Evolutionary conservation across 768 basidiomycete species (phyloP).

Genomic region (Boletus sp.): DNA sequence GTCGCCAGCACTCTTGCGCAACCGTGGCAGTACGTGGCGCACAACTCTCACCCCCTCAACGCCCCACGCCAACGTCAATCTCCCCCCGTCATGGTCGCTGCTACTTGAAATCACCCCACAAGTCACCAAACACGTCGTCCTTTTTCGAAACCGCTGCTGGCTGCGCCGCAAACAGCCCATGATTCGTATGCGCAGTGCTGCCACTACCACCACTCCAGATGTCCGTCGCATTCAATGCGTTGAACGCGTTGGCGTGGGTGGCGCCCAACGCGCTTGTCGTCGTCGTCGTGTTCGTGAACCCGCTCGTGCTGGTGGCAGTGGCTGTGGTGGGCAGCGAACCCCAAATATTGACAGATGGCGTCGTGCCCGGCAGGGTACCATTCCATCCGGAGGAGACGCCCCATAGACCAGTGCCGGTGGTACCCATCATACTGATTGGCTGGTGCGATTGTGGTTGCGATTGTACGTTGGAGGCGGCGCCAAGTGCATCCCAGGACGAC

Average conservation of each 20-base stretch:
- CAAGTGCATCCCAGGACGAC: slow-evolving; percentile 27
- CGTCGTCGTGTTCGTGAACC: background rate
- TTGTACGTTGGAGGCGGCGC: background rate
- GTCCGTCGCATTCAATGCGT: slow-evolving; percentile 42
- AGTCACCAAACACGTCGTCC: slow-evolving; percentile 78
- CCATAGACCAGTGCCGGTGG: slow-evolving; percentile 57
- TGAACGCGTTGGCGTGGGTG: slow-evolving; percentile 3
- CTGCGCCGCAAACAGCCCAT: slow-evolving; percentile 31
- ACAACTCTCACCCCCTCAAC: too few species aligned
- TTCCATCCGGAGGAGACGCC: slow-evolving; percentile 66
- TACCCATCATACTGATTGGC: slow-evolving; percentile 53
- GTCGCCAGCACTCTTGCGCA: background rate
- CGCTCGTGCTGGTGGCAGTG: slow-evolving; percentile 6
- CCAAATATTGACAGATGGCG: slow-evolving; percentile 36
- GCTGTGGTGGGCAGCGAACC: slow-evolving; percentile 10
- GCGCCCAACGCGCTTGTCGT: slow-evolving; percentile 10
- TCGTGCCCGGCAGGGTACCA: slow-evolving; percentile 26
- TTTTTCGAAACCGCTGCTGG: slow-evolving; percentile 46
- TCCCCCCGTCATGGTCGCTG: background rate
- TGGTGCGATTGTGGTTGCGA: slow-evolving; percentile 14
- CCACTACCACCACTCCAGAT: slow-evolving; percentile 55
- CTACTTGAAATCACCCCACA: slow-evolving; percentile 82
- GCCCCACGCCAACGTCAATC: background rate
- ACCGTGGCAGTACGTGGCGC: too few species aligned
- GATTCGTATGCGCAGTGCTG: slow-evolving; percentile 31